These are phyloP conservation scores for Pisolithus orientalis DNA, from an alignment of 768 basidiomycete genomes.

Conservation along the genomic window DNA sequence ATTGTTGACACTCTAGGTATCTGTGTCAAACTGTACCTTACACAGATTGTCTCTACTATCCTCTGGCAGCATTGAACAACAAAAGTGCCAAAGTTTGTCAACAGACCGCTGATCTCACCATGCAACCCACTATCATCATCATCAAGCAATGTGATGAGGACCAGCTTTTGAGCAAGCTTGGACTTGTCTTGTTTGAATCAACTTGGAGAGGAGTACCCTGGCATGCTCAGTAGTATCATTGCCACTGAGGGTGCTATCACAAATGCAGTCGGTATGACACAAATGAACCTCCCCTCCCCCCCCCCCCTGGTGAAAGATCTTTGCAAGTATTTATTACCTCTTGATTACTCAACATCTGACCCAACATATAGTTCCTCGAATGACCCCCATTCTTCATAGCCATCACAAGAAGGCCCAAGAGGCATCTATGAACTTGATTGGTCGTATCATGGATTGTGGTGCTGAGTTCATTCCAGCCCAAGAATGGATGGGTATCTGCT, in stretches of 20 bases:
- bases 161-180: constrained; percentile 90
- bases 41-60: constrained; percentile 97
- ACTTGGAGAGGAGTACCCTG: constrained; percentile 98
- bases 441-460: constrained; percentile 98
- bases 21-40: constrained; percentile 96
- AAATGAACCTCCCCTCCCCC: constrained; percentile 76
- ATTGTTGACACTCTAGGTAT: constrained; percentile 96
- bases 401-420: constrained; percentile 99
- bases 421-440: constrained; percentile 98
- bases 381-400: constrained; percentile 99
- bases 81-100: constrained; percentile 99
- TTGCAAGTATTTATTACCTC: constrained; percentile 48
- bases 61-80: constrained; percentile 96
- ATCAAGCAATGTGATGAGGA: constrained; percentile 99
- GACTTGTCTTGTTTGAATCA: constrained; percentile 97
- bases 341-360: neutral
- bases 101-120: constrained; percentile 97
- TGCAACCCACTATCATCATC: constrained; percentile 81
- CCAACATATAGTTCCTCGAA: constrained; percentile 76
- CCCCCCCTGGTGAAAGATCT: constrained; percentile 91
- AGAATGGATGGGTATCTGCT: constrained; percentile 99
- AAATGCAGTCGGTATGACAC: constrained; percentile 99
- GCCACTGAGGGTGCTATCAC: constrained; percentile 98
- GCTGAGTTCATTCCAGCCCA: constrained; percentile 97
- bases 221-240: constrained; percentile 98